Evolutionary conservation across 179 eudicot genomes (phyloP), one percentile per base, ranked within the genome.

Genomic region (Nepenthes alata): DNA sequence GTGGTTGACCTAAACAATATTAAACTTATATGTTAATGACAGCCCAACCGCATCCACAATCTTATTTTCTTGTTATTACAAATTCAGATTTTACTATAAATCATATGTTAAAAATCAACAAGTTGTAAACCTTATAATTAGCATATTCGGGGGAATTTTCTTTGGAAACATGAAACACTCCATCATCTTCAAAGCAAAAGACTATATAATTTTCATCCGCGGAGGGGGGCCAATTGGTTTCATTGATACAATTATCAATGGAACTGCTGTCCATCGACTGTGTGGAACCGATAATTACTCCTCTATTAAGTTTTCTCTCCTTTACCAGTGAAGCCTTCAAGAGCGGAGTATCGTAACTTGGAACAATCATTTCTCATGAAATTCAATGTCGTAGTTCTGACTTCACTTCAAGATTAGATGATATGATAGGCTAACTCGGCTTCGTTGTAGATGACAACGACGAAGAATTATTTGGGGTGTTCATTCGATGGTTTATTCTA

Each of bases 191-290:
- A 4, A 86, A 83, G 70, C 86, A 86, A 48, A 86, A 86, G 9
- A 86, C 89, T 56, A 86, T 86, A 64, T 83, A 83, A 56, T 86
- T 89, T 60, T 83, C 93, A 6, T 86, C 87, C 25, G 79, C 74
- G 63, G 72, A 75, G 0, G 75, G 70, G 0, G 75, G 84, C 85
- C 82, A 75, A 54, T 72, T 79, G 15, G 77, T 34, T 34, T 78
- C 82, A 51, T 75, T 77, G 41, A 25, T 74, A 53, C 55, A 37
- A 6, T 37, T 58, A 47, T 56, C 68, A 45, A 36, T 60, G 14
- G 78, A 69, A 49, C 72, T 72, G 68, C 79, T 69, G 8, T 72
- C 68, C 4, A 35, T 15, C 2, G 81, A 69, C n/a, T 60, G 66
- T 8, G 35, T 60, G 0, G 53, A 49, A 12, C 44, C 44, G 45